phyloP scores from a whole-genome alignment of 805 yeast species.

The Sugiyamaella smithiae region DNA sequence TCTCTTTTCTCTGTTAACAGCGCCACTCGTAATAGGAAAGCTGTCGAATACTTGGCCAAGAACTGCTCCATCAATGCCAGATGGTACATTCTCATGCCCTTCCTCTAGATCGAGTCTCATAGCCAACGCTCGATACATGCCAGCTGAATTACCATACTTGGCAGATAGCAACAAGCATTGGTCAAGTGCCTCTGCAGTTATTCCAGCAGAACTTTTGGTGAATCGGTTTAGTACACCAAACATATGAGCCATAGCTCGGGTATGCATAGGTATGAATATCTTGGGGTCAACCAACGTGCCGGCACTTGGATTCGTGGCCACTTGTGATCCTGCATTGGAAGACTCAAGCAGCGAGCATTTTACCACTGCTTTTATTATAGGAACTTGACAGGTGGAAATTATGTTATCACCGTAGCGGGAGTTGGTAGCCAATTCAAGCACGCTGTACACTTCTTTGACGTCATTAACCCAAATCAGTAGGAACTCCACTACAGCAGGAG shows the following conservation, averaged over 20 bases:
- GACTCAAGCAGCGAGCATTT: slow-evolving; percentile 13
- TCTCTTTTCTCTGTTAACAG: slow-evolving; percentile 19
- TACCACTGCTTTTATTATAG: slow-evolving; percentile 23
- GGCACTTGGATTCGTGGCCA: background rate
- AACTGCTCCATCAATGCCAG: slow-evolving; percentile 10
- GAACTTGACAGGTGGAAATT: slow-evolving; percentile 27
- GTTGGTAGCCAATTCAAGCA: slow-evolving; percentile 23
- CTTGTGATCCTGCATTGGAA: background rate
- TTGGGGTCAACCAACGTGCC: slow-evolving; percentile 9
- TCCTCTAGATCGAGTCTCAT: slow-evolving; percentile 18
- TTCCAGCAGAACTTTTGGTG: slow-evolving; percentile 19
- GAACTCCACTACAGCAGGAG: slow-evolving; percentile 27
- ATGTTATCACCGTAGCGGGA: slow-evolving; percentile 22
- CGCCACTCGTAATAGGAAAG: slow-evolving; percentile 25
- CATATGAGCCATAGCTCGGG: slow-evolving; percentile 28
- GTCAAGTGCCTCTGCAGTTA: slow-evolving; percentile 24
- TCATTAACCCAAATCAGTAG: slow-evolving; percentile 26
- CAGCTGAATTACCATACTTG: slow-evolving; percentile 28
- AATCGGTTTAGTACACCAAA: slow-evolving; percentile 28
- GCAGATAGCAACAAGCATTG: slow-evolving; percentile 25
- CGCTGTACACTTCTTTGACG: slow-evolving; percentile 27
- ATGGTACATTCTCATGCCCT: slow-evolving; percentile 4
- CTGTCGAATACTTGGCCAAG: slow-evolving; percentile 25
- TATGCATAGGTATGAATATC: slow-evolving; percentile 17
- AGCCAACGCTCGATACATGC: slow-evolving; percentile 25